phyloP scores from a whole-genome alignment of 192 early-diverging fungal species.

The Dissophora ornata region DNA sequence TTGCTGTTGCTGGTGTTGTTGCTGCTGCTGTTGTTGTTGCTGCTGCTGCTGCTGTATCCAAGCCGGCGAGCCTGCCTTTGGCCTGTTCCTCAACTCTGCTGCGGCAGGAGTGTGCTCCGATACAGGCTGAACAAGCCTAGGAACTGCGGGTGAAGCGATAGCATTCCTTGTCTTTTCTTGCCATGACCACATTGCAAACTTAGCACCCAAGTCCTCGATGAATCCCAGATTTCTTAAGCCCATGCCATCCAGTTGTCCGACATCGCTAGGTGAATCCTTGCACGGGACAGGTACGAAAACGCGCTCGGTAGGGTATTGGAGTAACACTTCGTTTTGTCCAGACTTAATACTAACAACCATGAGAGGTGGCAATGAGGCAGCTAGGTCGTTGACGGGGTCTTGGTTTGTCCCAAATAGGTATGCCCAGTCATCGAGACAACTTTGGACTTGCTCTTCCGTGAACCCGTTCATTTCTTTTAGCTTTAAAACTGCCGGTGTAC shows the following conservation, averaged over 20 bases:
- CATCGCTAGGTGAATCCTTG: slow-evolving; percentile 48
- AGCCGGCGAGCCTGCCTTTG: slow-evolving; percentile 41
- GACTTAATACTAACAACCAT: slow-evolving; percentile 28
- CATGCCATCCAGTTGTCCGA: slow-evolving; percentile 45
- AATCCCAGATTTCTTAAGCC: slow-evolving; percentile 49
- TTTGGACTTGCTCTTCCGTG: slow-evolving; percentile 33
- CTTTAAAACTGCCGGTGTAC: slow-evolving; percentile 32
- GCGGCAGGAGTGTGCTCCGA: slow-evolving; percentile 37
- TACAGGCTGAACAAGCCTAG: slow-evolving; percentile 39
- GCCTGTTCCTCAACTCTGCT: slow-evolving; percentile 41
- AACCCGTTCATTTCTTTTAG: slow-evolving; percentile 16
- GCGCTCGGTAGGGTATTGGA: slow-evolving; percentile 42
- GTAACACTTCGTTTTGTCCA: slow-evolving; percentile 24
- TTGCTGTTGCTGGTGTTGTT: slow-evolving; percentile 47
- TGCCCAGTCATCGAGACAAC: slow-evolving; percentile 34
- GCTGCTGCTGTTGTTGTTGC: slow-evolving; percentile 24
- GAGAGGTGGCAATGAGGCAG: slow-evolving; percentile 28
- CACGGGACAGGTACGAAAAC: slow-evolving; percentile 45
- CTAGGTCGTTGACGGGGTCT: background rate
- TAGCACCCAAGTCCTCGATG: slow-evolving; percentile 44
- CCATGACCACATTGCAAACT: slow-evolving; percentile 50
- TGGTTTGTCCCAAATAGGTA: slow-evolving; percentile 34
- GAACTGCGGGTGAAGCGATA: slow-evolving; percentile 41
- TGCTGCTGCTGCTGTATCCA: slow-evolving; percentile 49
- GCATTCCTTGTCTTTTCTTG: slow-evolving; percentile 51